These are phyloP conservation scores for Penicillium sp. DNA, from an alignment of 2,329 filamentous ascomycete species.

Conservation along the genomic window DNA sequence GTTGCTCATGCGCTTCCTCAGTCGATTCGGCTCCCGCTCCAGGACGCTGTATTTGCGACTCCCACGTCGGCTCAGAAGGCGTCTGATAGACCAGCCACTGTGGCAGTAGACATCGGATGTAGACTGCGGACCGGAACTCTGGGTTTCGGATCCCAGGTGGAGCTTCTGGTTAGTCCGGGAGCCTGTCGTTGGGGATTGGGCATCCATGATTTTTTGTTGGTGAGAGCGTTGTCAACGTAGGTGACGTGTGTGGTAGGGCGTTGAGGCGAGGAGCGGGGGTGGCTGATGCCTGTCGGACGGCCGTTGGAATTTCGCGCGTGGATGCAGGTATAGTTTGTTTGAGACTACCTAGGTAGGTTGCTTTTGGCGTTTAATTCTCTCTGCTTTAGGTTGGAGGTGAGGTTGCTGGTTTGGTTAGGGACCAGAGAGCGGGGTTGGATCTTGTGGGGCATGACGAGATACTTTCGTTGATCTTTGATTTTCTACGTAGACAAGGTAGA, in stretches of 20 bases:
- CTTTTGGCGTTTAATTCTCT: not conserved
- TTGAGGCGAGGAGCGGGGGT: slow-evolving; percentile 11
- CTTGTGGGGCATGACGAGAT: slow-evolving; percentile 13
- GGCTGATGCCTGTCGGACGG: not conserved
- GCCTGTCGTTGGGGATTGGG: slow-evolving; percentile 19
- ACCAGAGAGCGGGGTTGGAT: slow-evolving; percentile 18
- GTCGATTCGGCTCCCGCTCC: slow-evolving; percentile 26
- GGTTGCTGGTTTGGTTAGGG: slow-evolving; percentile 12
- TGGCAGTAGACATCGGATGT: slow-evolving; percentile 1
- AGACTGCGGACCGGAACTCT: not conserved
- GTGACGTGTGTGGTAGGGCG: not conserved
- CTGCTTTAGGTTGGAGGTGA: slow-evolving; percentile 5
- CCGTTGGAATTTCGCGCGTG: not conserved
- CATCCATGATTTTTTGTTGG: slow-evolving; percentile 16
- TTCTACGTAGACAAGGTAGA: not conserved
- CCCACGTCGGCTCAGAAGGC: slow-evolving; percentile 23
- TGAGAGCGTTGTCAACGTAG: not conserved
- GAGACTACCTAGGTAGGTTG: not conserved
- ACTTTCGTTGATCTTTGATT: not conserved
- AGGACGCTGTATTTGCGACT: slow-evolving; percentile 23
- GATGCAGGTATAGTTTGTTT: slow-evolving; percentile 1
- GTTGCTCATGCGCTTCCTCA: slow-evolving; percentile 23
- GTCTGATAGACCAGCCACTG: slow-evolving; percentile 23
- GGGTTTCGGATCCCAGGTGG: slow-evolving; percentile 1
- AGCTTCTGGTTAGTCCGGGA: not conserved